Evolutionary conservation across 345 rosid genomes (phyloP).

Genomic region (Zanthoxylum bungeanum): DNA sequence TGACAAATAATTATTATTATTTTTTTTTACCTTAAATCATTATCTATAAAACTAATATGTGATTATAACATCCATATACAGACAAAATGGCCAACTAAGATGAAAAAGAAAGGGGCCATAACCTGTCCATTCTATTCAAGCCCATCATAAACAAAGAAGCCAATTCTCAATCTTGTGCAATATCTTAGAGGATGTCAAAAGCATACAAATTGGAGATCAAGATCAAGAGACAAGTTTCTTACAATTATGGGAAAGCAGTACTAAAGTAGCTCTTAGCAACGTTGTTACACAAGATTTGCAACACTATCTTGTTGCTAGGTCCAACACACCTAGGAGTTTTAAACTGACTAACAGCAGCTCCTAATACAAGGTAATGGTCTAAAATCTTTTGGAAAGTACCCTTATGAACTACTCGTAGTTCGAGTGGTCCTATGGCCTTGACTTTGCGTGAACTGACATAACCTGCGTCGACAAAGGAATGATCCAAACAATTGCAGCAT

Average conservation of each 20-base stretch:
- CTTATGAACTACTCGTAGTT: constrained; percentile 60
- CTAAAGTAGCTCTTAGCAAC: constrained; percentile 61
- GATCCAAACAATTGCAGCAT: constrained; percentile 73
- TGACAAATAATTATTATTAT: not conserved
- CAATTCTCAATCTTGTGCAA: no score
- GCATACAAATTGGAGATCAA: no score
- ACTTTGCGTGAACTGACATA: constrained; percentile 69
- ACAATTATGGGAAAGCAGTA: constrained; percentile 38
- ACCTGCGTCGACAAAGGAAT: constrained; percentile 69
- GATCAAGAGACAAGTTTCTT: not conserved
- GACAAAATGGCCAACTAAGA: not conserved
- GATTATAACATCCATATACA: not conserved
- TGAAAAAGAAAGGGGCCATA: not conserved
- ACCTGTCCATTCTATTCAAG: not conserved
- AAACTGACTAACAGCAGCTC: constrained; percentile 77
- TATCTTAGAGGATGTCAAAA: no score
- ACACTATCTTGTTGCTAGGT: constrained; percentile 43
- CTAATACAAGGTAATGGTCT: constrained; percentile 70
- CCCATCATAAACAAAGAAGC: no score
- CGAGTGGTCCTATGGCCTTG: constrained; percentile 69
- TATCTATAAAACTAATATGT: no score
- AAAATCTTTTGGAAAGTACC: constrained; percentile 81
- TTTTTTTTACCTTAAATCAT: not conserved
- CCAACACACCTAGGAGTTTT: constrained; percentile 85
- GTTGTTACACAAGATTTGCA: constrained; percentile 57